These are phyloP conservation scores for Penicillium fuscoglaucum DNA, from an alignment of 2,329 filamentous ascomycete species.

Conservation along the genomic window DNA sequence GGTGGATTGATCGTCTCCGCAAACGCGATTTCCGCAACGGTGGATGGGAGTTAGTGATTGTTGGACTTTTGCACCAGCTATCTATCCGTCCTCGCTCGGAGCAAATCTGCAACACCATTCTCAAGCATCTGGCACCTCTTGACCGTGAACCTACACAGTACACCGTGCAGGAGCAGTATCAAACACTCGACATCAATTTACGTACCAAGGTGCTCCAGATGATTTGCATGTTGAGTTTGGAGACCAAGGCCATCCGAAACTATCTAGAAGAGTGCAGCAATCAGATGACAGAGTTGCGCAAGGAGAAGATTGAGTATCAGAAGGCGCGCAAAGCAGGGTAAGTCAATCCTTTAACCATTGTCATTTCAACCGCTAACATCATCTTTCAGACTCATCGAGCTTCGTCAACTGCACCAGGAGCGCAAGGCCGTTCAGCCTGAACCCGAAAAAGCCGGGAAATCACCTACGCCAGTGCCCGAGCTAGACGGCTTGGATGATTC, in stretches of 20 bases:
- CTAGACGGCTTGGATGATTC: slow-evolving; percentile 40
- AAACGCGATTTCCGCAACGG: slow-evolving; percentile 83
- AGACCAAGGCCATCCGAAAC: slow-evolving; percentile 80
- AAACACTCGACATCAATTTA: slow-evolving; percentile 75
- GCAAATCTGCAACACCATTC: slow-evolving; percentile 72
- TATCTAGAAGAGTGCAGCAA: slow-evolving; percentile 92
- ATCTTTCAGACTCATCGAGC: slow-evolving; percentile 42
- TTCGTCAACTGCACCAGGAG: slow-evolving; percentile 50
- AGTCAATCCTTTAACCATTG: slow-evolving; percentile 32
- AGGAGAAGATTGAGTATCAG: slow-evolving; percentile 93
- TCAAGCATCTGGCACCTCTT: slow-evolving; percentile 77
- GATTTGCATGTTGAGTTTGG: slow-evolving; percentile 79
- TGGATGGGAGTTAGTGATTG: slow-evolving; percentile 87
- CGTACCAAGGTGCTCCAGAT: slow-evolving; percentile 80
- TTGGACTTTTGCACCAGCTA: slow-evolving; percentile 81
- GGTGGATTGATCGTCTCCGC: slow-evolving; percentile 82
- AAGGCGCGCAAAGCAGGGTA: slow-evolving; percentile 67
- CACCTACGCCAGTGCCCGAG: slow-evolving; percentile 46
- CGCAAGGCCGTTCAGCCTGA: slow-evolving; percentile 50
- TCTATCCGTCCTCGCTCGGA: slow-evolving; percentile 72
- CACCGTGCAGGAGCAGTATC: slow-evolving; percentile 71
- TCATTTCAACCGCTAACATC: slow-evolving; percentile 13
- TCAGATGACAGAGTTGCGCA: slow-evolving; percentile 91
- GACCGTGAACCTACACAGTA: slow-evolving; percentile 73
- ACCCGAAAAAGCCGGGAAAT: slow-evolving; percentile 38